Base-by-base conservation (phyloP, 176 grass and related monocot genomes). In the Zea luxurians region DNA sequence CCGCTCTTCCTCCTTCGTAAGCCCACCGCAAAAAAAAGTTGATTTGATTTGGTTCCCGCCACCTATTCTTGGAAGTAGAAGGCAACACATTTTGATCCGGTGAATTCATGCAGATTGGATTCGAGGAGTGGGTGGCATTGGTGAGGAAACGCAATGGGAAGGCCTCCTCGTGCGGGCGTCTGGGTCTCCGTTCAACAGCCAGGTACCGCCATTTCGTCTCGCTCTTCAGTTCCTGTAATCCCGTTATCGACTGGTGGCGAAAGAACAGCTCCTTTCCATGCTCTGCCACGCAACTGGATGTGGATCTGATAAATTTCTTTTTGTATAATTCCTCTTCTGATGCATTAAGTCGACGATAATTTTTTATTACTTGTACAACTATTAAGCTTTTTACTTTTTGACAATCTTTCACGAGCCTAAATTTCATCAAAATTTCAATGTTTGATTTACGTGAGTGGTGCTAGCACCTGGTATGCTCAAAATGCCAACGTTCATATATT, bases 121-220 rank as follows among this genome's bases (percentile, higher is more conserved):
- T 89, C 60, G 91, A 86, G 73, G 91, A 97, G 79, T 91, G 94
- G 91, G 20, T 74, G 70, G 76, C 86, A 50, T 82, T 69, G 61
- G 48, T 88, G 76, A 86, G 80, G 47, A 89, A 88, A 53, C 85
- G 80, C 76, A 90, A 67, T 72, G 68, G 34, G 13, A 84, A 66
- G 48, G 71, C 49, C 47, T 63, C 72, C 16, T 71, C 64, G 11
- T 80, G 64, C 70, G 17, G 75, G 53, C 52, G 57, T 62, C 59
- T 80, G 64, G 86, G 76, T 54, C 35, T 68, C 46, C 70, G 66
- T 62, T 88, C 81, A 64, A 70, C 81, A 16, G 35, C 44, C 55
- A 80, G 81, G 86, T 84, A 70, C 16, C 47, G 46, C 21, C 21
- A 4, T 34, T n/a, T 20, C 46, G 36, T 58, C 37, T 81, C 16